phyloP scores from a whole-genome alignment of 2,329 filamentous ascomycete genomes.

The Neonectria faginata region DNA sequence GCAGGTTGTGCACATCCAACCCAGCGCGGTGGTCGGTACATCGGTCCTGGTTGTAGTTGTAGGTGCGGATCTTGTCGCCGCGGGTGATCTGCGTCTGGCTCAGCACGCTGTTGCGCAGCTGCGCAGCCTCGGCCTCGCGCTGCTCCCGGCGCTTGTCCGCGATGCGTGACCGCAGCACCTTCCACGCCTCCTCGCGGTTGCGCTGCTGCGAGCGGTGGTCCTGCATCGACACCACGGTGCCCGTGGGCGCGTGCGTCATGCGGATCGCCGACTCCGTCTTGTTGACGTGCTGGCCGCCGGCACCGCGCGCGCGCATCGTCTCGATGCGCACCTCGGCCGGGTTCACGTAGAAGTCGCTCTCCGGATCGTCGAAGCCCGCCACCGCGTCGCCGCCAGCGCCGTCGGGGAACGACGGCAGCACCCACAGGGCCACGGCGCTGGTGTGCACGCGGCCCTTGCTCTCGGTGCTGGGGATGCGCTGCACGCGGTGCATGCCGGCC shows the following conservation, averaged over 20 bases:
- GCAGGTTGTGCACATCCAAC: slow-evolving; percentile 81
- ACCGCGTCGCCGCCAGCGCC: slow-evolving; percentile 59
- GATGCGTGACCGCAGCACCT: slow-evolving; percentile 81
- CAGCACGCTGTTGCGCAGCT: slow-evolving; percentile 81
- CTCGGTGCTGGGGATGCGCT: slow-evolving; percentile 92
- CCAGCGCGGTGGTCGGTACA: slow-evolving; percentile 92
- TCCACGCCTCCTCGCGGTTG: slow-evolving; percentile 91
- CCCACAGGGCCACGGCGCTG: slow-evolving; percentile 90
- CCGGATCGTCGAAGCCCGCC: slow-evolving; percentile 81
- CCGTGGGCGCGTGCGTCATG: slow-evolving; percentile 89
- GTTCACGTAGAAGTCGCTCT: slow-evolving; percentile 91
- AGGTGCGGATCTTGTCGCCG: slow-evolving; percentile 93
- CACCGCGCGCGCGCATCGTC: slow-evolving; percentile 91
- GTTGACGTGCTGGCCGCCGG: slow-evolving; percentile 97
- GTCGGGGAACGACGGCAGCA: slow-evolving; percentile 84
- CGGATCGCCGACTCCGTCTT: slow-evolving; percentile 97
- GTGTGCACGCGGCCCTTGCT: slow-evolving; percentile 93
- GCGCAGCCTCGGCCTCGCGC: slow-evolving; percentile 82
- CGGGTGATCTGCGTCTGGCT: slow-evolving; percentile 85
- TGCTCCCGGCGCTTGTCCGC: slow-evolving; percentile 84
- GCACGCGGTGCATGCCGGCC: slow-evolving; percentile 94
- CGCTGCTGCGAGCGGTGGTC: slow-evolving; percentile 90
- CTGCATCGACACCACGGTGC: slow-evolving; percentile 90
- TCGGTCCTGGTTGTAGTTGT: slow-evolving; percentile 80
- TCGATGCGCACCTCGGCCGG: slow-evolving; percentile 85